These are phyloP conservation scores for Trichoderma polysporum DNA, from an alignment of 2,329 filamentous ascomycete genomes.

Conservation along the genomic window DNA sequence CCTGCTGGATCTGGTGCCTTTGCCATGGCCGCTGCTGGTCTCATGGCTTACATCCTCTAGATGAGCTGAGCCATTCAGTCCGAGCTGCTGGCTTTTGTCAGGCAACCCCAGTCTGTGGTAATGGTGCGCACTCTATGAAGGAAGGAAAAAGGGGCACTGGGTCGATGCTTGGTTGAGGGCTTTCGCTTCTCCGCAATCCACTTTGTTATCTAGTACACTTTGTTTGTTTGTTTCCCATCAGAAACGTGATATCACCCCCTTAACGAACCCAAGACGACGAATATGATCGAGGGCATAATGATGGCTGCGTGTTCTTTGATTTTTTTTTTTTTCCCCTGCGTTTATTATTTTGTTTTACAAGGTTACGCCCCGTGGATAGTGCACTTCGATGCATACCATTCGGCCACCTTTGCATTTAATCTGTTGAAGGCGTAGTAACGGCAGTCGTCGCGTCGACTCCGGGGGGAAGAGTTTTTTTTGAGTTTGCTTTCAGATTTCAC, in stretches of 20 bases:
- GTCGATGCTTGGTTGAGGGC: slow-evolving; percentile 22
- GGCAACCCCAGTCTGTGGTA: slow-evolving; percentile 21
- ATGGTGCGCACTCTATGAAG: slow-evolving; percentile 5
- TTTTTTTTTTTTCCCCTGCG: background rate
- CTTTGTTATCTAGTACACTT: slow-evolving; percentile 34
- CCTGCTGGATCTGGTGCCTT: slow-evolving; percentile 44
- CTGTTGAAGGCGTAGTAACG: slow-evolving; percentile 17
- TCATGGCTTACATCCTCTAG: slow-evolving; percentile 54
- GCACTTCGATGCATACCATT: slow-evolving; percentile 12
- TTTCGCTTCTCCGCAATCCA: slow-evolving; percentile 36
- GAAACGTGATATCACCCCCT: slow-evolving; percentile 19
- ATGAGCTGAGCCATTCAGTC: slow-evolving; percentile 25
- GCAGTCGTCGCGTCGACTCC: slow-evolving; percentile 4
- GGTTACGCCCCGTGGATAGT: slow-evolving; percentile 4
- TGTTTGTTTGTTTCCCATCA: slow-evolving; percentile 24
- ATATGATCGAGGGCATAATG: slow-evolving; percentile 25
- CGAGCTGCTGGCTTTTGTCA: slow-evolving; percentile 19
- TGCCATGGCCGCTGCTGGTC: slow-evolving; percentile 48
- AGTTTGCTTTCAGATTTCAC: background rate
- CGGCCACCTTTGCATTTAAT: slow-evolving; percentile 11
- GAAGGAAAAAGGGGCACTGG: slow-evolving; percentile 1
- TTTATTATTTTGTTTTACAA: slow-evolving; percentile 17
- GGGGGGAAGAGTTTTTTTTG: background rate
- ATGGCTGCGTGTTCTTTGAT: slow-evolving; percentile 10
- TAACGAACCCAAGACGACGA: slow-evolving; percentile 26